Base-by-base conservation (phyloP, 2,329 filamentous ascomycete genomes). In the Sporothrix inflata region DNA sequence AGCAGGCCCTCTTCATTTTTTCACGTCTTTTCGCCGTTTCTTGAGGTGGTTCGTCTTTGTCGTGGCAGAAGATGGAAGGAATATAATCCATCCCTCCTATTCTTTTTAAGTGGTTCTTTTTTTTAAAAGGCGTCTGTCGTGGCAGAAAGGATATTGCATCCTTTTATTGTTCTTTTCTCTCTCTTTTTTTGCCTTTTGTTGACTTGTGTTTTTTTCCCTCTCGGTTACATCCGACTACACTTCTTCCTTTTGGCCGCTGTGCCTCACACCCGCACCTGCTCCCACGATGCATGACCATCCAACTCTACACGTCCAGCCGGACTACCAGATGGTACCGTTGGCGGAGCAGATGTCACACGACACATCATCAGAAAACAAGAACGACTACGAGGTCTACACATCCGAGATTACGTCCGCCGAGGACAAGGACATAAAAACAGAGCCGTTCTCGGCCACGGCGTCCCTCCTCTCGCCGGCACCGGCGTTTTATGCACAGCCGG, bases 271-370 rank as follows among this genome's bases (percentile, higher is more conserved):
- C 8, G n/a, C 40, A 27, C 16, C 53, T n/a, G n/a, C n/a, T 30
- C 61, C 47, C 21, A 21, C 40, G n/a, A 49, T 66, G 38, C 24
- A 24, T 19, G n/a, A 66, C 38, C 38, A 30, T 3, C 61, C 42
- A 11, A 27, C 16, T 21, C 24, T 66, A 19, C 38, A 45, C 14
- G 61, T 40, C 61, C 60, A 63, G 16, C 60, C 60, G 30, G 60
- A 42, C 60, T 63, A 63, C 60, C 60, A 63, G 19, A 63, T 42
- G 60, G 60, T 63, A 19, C 60, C 60, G 1, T 9, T 63, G n/a
- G 38, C 16, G 5, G 60, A 63, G 38, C 38, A 42, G 30, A 12
- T 12, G 34, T 40, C 38, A 42, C 16, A 40, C 19, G 60, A 42
- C 34, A 38, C 30, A 8, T 1, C 34, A 21, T 40, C 60, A 21